These are phyloP conservation scores for Primulina eburnea DNA, from an alignment of 257 asterid species.

Conservation along the genomic window DNA sequence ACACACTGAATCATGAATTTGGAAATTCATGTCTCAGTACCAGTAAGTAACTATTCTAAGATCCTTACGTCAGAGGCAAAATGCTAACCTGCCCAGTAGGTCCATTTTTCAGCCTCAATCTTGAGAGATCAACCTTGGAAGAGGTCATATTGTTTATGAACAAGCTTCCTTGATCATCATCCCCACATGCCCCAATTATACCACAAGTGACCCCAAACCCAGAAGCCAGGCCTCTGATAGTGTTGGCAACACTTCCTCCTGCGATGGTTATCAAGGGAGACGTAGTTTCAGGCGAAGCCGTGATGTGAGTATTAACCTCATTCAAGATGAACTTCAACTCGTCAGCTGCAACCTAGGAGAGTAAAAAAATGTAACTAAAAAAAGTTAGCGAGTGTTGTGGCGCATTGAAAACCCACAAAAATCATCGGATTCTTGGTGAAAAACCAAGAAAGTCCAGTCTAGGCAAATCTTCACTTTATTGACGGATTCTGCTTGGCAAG, in stretches of 20 bases:
- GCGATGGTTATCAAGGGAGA: constrained; percentile 77
- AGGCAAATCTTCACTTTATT: neutral
- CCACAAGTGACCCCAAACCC: constrained; percentile 89
- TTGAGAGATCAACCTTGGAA: constrained; percentile 64
- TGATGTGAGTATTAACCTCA: constrained; percentile 54
- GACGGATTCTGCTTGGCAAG: neutral
- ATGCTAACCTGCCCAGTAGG: constrained; percentile 72
- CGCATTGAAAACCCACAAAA: constrained; percentile 2
- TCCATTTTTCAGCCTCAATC: constrained; percentile 76
- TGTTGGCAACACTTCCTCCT: constrained; percentile 96
- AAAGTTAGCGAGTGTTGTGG: neutral
- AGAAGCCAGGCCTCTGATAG: constrained; percentile 87
- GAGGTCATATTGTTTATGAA: constrained; percentile 69
- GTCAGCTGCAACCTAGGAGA: constrained; percentile 63
- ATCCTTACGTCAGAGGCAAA: constrained; percentile 13
- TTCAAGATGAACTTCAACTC: constrained; percentile 66
- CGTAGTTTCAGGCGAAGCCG: constrained; percentile 41
- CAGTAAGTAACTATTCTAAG: neutral
- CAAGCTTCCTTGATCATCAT: constrained; percentile 83
- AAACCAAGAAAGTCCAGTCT: neutral
- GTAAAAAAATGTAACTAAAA: constrained; percentile 11
- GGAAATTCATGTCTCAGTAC: constrained; percentile 16
- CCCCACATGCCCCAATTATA: constrained; percentile 88
- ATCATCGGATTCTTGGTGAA: constrained; percentile 9
- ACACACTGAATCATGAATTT: constrained; percentile 61